Evolutionary conservation across 1,284 basidiomycete genomes (phyloP).

Genomic region (Leccinum pachyderme): DNA sequence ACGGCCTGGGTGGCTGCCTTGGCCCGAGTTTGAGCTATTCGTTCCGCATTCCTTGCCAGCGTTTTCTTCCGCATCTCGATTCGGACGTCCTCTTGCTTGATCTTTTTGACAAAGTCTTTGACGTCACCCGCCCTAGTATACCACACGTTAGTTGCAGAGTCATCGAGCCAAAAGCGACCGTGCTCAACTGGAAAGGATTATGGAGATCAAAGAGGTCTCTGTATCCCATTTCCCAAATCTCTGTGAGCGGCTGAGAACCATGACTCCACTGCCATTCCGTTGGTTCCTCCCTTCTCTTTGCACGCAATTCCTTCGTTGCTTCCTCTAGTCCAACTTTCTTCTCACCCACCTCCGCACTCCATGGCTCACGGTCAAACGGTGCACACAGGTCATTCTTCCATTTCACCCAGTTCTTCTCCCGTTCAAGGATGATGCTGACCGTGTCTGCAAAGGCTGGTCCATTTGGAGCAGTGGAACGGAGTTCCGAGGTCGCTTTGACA

Average conservation of each 20-base stretch:
- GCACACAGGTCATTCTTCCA: slow-evolving; percentile 81
- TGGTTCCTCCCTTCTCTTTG: slow-evolving; percentile 52
- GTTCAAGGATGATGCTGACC: slow-evolving; percentile 64
- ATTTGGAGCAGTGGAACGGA: slow-evolving; percentile 70
- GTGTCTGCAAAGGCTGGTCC: slow-evolving; percentile 75
- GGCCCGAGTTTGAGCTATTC: slow-evolving; percentile 43
- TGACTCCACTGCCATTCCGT: slow-evolving; percentile 58
- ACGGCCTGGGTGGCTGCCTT: slow-evolving; percentile 33
- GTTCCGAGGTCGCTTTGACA: slow-evolving; percentile 62
- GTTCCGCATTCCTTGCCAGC: slow-evolving; percentile 48
- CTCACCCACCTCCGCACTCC: slow-evolving; percentile 47
- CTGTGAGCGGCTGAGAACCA: slow-evolving; percentile 66
- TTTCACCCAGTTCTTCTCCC: slow-evolving; percentile 83
- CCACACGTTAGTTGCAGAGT: slow-evolving; percentile 1
- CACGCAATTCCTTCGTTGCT: slow-evolving; percentile 50
- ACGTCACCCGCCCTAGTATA: slow-evolving; percentile 61
- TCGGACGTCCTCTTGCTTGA: slow-evolving; percentile 61
- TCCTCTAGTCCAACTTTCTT: slow-evolving; percentile 57
- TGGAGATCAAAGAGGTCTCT: slow-evolving; percentile 59
- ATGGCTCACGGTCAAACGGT: slow-evolving; percentile 71
- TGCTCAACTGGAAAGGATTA: slow-evolving; percentile 61
- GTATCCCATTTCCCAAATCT: slow-evolving; percentile 80
- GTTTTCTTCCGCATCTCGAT: slow-evolving; percentile 61
- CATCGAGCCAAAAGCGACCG: neutral
- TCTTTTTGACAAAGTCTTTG: slow-evolving; percentile 67